Evolutionary conservation across 108 stramenopile genomes (phyloP).

Genomic region (Mayamaea pseudoterrestris): DNA sequence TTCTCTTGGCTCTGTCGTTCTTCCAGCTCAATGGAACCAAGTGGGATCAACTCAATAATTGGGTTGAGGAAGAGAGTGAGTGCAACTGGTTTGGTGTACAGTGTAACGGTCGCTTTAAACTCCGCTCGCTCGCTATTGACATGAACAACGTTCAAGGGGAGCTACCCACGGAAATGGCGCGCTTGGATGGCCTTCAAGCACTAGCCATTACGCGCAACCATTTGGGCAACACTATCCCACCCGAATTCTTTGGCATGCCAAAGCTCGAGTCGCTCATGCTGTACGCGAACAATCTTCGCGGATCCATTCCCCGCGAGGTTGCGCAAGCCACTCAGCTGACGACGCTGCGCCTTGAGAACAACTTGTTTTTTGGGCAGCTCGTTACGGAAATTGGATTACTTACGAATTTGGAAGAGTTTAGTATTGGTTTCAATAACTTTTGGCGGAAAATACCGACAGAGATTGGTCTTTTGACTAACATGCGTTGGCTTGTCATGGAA

Average conservation of each 20-base stretch:
- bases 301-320: constrained; percentile 41
- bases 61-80: constrained; percentile 29
- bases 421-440: constrained; percentile 44
- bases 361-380: constrained; percentile 31
- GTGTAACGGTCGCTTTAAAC: constrained; percentile 25
- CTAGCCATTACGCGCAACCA: constrained; percentile 36
- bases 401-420: constrained; percentile 22
- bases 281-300: constrained; percentile 36
- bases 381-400: constrained; percentile 31
- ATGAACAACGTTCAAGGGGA: constrained; percentile 32
- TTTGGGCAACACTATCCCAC: constrained; percentile 56
- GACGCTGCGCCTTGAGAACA: constrained; percentile 31
- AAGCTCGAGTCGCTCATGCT: constrained; percentile 34
- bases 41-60: constrained; percentile 34
- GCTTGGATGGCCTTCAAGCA: constrained; percentile 17
- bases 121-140: constrained; percentile 31
- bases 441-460: constrained; percentile 36
- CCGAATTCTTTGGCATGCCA: constrained; percentile 26
- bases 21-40: constrained; percentile 31
- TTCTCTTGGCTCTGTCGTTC: constrained; percentile 17
- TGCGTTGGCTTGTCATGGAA: constrained; percentile 39
- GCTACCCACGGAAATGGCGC: constrained; percentile 40
- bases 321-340: constrained; percentile 21
- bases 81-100: constrained; percentile 40
- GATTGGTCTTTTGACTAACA: constrained; percentile 31